These are phyloP conservation scores for Talaromyces nanjingensis DNA, from an alignment of 495 filamentous ascomycete genomes.

Conservation along the genomic window DNA sequence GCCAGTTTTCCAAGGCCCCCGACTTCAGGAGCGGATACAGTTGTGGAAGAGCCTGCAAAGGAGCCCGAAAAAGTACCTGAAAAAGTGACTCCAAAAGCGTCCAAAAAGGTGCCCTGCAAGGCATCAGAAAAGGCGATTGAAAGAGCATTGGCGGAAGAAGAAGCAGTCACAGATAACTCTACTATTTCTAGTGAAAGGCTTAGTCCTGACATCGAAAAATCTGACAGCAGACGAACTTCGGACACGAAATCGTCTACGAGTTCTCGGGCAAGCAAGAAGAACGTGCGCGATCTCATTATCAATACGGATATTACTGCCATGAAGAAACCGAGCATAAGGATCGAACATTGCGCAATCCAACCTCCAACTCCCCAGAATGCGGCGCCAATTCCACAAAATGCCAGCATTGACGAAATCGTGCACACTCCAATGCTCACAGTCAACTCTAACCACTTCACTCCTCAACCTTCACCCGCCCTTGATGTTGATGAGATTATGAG, in stretches of 20 bases:
- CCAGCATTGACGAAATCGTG: conserved; percentile 42
- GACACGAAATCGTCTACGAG: conserved; percentile 9
- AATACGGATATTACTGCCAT: conserved; percentile 32
- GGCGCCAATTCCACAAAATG: conserved; percentile 17
- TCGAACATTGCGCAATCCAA: conserved; percentile 34
- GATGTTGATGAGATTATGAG: conserved; percentile 39
- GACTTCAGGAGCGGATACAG: not conserved
- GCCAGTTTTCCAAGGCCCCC: conserved; percentile 9
- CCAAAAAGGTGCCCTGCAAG: not conserved
- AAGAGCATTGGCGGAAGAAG: not conserved
- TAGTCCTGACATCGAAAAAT: not conserved
- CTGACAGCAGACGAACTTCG: not conserved
- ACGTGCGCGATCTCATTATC: conserved; percentile 37
- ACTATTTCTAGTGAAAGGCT: not conserved
- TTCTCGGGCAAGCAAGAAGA: conserved; percentile 24
- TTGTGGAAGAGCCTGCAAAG: not conserved
- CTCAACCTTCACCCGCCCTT: conserved; percentile 14
- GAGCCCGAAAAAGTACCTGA: not conserved
- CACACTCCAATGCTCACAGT: conserved; percentile 29
- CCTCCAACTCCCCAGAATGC: conserved; percentile 31
- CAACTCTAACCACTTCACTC: conserved; percentile 19
- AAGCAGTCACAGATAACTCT: not conserved
- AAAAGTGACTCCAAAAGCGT: not conserved
- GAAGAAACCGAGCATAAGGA: conserved; percentile 21
- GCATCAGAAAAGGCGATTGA: not conserved